phyloP scores from a whole-genome alignment of 1,284 basidiomycete species.

The Waitea zeae region DNA sequence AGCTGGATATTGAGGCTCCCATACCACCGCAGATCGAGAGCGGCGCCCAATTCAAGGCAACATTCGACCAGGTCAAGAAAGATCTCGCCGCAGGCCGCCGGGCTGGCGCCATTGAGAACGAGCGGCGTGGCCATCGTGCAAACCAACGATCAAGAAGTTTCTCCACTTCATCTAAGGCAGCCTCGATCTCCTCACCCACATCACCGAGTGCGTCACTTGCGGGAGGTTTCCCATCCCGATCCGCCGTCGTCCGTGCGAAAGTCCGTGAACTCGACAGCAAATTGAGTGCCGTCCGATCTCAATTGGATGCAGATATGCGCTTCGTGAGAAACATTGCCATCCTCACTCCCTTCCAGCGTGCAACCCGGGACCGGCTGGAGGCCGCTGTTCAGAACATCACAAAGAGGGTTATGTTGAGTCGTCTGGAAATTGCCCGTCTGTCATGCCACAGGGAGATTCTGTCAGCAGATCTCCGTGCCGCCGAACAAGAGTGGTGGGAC shows the following conservation, averaged over 20 bases:
- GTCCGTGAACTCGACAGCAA: conserved; percentile 45
- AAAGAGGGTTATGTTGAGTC: conserved; percentile 44
- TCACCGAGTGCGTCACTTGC: conserved; percentile 6
- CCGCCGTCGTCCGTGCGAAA: conserved; percentile 40
- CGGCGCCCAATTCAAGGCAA: conserved; percentile 47
- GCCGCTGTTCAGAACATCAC: conserved; percentile 46
- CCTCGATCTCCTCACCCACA: conserved; percentile 9
- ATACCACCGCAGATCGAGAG: conserved; percentile 13
- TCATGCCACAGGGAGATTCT: conserved; percentile 64
- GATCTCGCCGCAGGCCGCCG: conserved; percentile 42
- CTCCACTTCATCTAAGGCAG: conserved; percentile 14
- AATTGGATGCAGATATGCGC: conserved; percentile 58
- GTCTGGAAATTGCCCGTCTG: conserved; percentile 61
- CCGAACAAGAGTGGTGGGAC: conserved; percentile 48
- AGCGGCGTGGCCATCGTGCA: conserved; percentile 6
- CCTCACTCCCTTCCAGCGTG: conserved; percentile 73
- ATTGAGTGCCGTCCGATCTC: conserved; percentile 35
- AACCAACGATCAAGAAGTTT: conserved; percentile 16
- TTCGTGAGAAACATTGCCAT: conserved; percentile 71
- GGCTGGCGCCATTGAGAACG: conserved; percentile 11
- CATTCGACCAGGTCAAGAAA: conserved; percentile 75
- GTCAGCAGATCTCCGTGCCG: conserved; percentile 53
- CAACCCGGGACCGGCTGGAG: conserved; percentile 64
- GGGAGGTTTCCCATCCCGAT: conserved; percentile 25
- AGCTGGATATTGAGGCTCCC: conserved; percentile 7